Conservation (phyloP, 2,329 filamentous ascomycete species). For the Pseudogymnoascus sp. region DNA sequence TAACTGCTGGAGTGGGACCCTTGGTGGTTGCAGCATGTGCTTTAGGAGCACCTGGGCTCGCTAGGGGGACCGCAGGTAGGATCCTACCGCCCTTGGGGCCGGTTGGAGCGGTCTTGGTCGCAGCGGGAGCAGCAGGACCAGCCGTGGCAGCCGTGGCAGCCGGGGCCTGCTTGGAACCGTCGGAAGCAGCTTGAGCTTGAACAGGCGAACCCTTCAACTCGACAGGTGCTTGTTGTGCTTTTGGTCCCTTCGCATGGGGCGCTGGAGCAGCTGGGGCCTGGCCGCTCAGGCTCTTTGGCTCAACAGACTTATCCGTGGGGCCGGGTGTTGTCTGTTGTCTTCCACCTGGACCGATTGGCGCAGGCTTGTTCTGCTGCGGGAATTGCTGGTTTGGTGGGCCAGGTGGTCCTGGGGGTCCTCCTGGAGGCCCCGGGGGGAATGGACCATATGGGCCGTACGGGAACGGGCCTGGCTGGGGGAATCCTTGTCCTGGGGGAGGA, state of each 20-base stretch:
- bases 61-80: slow-evolving; percentile 57
- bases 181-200: slow-evolving; percentile 17
- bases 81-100: slow-evolving; percentile 44
- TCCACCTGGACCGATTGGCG: slow-evolving; percentile 42
- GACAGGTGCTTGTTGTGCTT: slow-evolving; percentile 54
- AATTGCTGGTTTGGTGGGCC: slow-evolving; percentile 22
- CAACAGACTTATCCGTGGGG: slow-evolving; percentile 39
- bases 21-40: slow-evolving; percentile 24
- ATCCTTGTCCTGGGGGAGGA: slow-evolving; percentile 37
- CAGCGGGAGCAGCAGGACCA: slow-evolving; percentile 11
- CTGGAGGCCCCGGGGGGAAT: slow-evolving; percentile 50
- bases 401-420: slow-evolving; percentile 5
- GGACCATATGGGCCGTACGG: slow-evolving; percentile 40
- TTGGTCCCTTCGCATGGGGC: slow-evolving; percentile 41
- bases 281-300: slow-evolving; percentile 41
- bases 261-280: slow-evolving; percentile 33
- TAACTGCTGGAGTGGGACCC: neutral
- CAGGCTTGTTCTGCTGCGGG: slow-evolving; percentile 32
- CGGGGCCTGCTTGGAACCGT: slow-evolving; percentile 7
- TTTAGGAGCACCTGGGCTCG: slow-evolving; percentile 37
- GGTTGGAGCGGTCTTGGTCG: slow-evolving; percentile 27
- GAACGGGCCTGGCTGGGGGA: slow-evolving; percentile 48
- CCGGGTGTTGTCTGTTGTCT: slow-evolving; percentile 36
- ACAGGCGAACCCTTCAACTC: slow-evolving; percentile 42
- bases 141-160: slow-evolving; percentile 11